phyloP scores from a whole-genome alignment of 352 stramenopile genomes.

The Phytophthora sp. region DNA sequence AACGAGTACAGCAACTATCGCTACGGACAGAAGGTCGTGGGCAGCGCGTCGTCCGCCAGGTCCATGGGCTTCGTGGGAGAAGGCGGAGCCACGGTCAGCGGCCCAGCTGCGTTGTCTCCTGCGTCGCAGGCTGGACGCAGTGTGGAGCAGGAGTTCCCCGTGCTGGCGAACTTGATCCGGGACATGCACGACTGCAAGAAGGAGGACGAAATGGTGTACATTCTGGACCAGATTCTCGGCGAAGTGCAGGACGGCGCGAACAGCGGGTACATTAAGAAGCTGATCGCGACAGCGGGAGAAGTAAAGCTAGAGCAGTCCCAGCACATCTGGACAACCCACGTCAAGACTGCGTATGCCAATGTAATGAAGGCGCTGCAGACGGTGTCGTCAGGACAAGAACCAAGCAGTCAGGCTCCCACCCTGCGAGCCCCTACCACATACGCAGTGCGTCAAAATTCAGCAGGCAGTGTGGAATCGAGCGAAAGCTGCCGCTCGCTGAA shows the following conservation, averaged over 20 bases:
- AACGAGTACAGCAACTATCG: conserved; percentile 71
- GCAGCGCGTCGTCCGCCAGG: conserved; percentile 21
- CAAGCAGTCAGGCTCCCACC: conserved; percentile 29
- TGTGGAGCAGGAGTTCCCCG: conserved; percentile 73
- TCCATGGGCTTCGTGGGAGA: conserved; percentile 27
- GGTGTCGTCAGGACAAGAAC: conserved; percentile 31
- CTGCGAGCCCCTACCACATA: conserved; percentile 38
- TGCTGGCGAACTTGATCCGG: conserved; percentile 78
- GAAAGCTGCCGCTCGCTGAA: conserved; percentile 38
- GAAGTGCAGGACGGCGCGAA: conserved; percentile 73
- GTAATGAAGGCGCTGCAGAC: conserved; percentile 83
- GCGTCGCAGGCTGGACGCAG: conserved; percentile 55
- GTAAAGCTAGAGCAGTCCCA: conserved; percentile 68
- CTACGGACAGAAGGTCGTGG: conserved; percentile 66
- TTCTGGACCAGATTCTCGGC: conserved; percentile 80
- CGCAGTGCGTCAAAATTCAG: conserved; percentile 48
- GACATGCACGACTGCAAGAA: conserved; percentile 78
- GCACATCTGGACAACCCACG: conserved; percentile 69
- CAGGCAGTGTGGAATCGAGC: conserved; percentile 43
- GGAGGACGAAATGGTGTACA: conserved; percentile 85
- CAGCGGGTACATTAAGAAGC: conserved; percentile 74
- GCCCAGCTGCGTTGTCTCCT: conserved; percentile 43
- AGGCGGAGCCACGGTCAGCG: conserved; percentile 8
- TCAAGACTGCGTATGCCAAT: conserved; percentile 76
- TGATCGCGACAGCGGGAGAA: conserved; percentile 74